Evolutionary conservation across 129 eudicot species (phyloP), one percentile per base, ranked within the genome.

Genomic region (Lonicera japonica): DNA sequence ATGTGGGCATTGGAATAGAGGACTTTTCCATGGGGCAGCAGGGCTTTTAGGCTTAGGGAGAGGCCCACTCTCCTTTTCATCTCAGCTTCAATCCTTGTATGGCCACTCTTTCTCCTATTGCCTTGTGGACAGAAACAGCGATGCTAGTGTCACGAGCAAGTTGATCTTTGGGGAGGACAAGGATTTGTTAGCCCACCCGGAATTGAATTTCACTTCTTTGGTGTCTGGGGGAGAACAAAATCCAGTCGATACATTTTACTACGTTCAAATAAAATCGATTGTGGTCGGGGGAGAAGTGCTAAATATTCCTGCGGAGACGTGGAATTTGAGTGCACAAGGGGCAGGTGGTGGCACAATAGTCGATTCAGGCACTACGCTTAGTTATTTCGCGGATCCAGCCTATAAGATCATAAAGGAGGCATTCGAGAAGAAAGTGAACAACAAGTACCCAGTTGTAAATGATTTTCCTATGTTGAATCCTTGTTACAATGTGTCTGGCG

Each of bases 1-100:
- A 0, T 85, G 95, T 63, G 99, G 99, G 1, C 99, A 94, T 59
- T 94, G 99, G 99, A 94, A 94, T 68, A 78, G 99, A 48, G 99
- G 99, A 4, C 57, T 94, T 25, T 94, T 94, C 39, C 99, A 88
- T 40, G 99, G 99, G 13, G 99, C 99, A 6, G 89, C 92, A 0
- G 99, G 99, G 0, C 53, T 94, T 64, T 62, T 94, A 4, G 99
- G 99, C 11, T 79, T 94, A 1, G 99, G 99, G 0, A 75, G 95
- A 10, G 99, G 99, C 3, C 94, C 99, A 12, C 60, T 94, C 13
- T 94, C 99, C 0, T 94, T 94, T 24, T 71, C 99, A 0, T 85
- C 96, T 0, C 99, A 94, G 54, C 79, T 94, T 9, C 85, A 79
- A 11, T 76, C 95, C 0, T 47, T 81, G 19, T 94, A 94, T 22